Evolutionary conservation across 1,284 basidiomycete species (phyloP).

Genomic region (Inonotus hispidus): DNA sequence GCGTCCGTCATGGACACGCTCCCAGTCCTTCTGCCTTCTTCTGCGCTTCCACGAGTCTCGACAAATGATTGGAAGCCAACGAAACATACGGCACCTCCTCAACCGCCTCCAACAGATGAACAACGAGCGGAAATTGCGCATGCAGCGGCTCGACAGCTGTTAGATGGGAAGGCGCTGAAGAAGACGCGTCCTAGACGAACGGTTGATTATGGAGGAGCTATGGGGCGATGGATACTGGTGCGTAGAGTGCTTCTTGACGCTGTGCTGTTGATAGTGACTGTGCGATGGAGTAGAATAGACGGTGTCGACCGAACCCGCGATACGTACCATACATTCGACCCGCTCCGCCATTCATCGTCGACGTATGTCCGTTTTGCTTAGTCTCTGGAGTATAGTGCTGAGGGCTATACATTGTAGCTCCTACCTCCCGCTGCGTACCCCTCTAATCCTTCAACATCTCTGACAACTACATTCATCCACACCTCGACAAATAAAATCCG

Average conservation of each 20-base stretch:
- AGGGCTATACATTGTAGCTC: constrained; percentile 46
- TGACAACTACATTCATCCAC: constrained; percentile 95
- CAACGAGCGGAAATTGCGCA: constrained; percentile 73
- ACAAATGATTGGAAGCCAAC: constrained; percentile 38
- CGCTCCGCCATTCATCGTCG: constrained; percentile 76
- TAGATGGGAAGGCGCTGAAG: constrained; percentile 75
- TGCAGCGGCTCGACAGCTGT: constrained; percentile 56
- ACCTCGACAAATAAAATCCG: constrained; percentile 98
- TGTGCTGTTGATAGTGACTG: not conserved
- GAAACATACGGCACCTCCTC: constrained; percentile 39
- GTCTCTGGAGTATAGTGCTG: constrained; percentile 17
- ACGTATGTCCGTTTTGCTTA: constrained; percentile 46
- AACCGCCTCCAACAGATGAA: constrained; percentile 75
- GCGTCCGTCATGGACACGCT: constrained; percentile 6
- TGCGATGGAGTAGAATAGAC: constrained; percentile 34
- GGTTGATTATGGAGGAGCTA: constrained; percentile 88
- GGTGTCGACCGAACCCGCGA: constrained; percentile 67
- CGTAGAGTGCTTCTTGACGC: constrained; percentile 26
- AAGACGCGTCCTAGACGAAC: constrained; percentile 90
- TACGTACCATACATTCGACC: constrained; percentile 76
- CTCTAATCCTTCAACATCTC: constrained; percentile 82
- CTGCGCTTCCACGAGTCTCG: constrained; percentile 6
- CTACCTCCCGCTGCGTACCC: constrained; percentile 89
- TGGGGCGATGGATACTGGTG: constrained; percentile 81
- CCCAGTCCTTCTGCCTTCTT: constrained; percentile 16